Evolutionary conservation across 2,329 filamentous ascomycete species (phyloP), one percentile per base, ranked within the genome.

Genomic region (Calonectria honghensis): DNA sequence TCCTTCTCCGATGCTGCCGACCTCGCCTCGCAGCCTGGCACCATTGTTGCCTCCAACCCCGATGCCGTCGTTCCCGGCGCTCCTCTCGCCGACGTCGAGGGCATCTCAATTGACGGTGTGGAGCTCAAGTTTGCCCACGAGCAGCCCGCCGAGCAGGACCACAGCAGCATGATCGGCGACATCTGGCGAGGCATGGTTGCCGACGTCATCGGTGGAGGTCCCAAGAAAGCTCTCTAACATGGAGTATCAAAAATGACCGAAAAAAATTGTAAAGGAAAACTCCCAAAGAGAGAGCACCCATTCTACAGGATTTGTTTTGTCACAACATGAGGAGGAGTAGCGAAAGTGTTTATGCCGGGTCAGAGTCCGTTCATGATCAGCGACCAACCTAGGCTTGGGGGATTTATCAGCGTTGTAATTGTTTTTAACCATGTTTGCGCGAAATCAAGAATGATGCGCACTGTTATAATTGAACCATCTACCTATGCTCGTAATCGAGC

Each of bases 141-240:
- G 41, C 80, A 75, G 70, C 70, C 77, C 54, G 29, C 82, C 74
- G 78, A 82, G 31, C 81, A 85, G 20, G 80, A 83, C 24, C 73
- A 82, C 65, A 78, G 84, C 27, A 86, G 88, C 71, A 89, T 92
- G 86, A 81, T 93, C 35, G 86, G 82, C 66, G 89, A 90, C 79
- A 77, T 93, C 65, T 91, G 89, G 89, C 88, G 86, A 80, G 89
- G 91, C 16, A 83, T 93, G 70, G 83, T 90, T n/a, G 89, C 92
- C 29, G 89, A 91, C 75, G 75, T 87, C 24, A 72, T 86, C 24
- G 80, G 67, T 48, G 67, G 67, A 16, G 29, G 83, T 2, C 39
- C 65, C 35, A 37, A 68, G 45, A 72, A 71, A 52, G 18, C 67
- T n/a, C 29, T 50, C 54, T 73, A 24, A 67, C 51, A 54, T 20